phyloP scores from a whole-genome alignment of 2,329 filamentous ascomycete genomes.

The Phialophora tarda region DNA sequence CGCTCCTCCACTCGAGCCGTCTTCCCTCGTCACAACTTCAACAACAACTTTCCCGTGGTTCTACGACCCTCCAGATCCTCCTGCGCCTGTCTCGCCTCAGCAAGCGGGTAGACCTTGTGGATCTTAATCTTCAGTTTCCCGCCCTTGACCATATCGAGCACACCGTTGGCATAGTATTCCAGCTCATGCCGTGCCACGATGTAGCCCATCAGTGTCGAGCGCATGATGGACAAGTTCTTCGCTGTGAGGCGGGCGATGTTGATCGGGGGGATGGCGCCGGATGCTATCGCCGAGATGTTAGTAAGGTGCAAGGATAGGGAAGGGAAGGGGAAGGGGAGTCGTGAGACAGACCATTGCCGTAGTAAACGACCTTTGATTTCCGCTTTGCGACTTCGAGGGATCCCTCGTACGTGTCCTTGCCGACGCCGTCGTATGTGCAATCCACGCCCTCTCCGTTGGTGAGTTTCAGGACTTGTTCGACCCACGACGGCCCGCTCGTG shows the following conservation, averaged over 20 bases:
- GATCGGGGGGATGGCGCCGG: slow-evolving; percentile 74
- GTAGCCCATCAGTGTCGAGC: slow-evolving; percentile 76
- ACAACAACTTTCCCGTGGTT: slow-evolving; percentile 81
- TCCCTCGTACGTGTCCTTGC: slow-evolving; percentile 81
- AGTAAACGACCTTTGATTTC: slow-evolving; percentile 78
- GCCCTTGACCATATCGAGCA: slow-evolving; percentile 73
- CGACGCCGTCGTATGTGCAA: slow-evolving; percentile 79
- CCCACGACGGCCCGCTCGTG: slow-evolving; percentile 74
- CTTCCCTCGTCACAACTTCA: slow-evolving; percentile 61
- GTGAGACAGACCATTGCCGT: slow-evolving; percentile 65
- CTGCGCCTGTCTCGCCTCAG: slow-evolving; percentile 74
- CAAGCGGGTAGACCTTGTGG: slow-evolving; percentile 77
- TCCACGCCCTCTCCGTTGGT: slow-evolving; percentile 74
- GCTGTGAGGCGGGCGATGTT: slow-evolving; percentile 64
- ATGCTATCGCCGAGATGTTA: slow-evolving; percentile 23
- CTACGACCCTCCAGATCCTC: slow-evolving; percentile 79
- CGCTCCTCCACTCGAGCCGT: background rate
- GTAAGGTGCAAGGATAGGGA: background rate
- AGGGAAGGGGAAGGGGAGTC: background rate
- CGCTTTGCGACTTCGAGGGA: slow-evolving; percentile 74
- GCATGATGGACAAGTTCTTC: slow-evolving; percentile 78
- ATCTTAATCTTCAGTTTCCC: slow-evolving; percentile 74
- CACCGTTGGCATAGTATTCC: slow-evolving; percentile 70
- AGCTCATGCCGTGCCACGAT: slow-evolving; percentile 72
- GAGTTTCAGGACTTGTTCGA: slow-evolving; percentile 83